A percentile compares a stretch with the other conserved stretches of the same genome.
These are phyloP conservation scores for Stephania japonica DNA, from an alignment of 164 flowering plant genomes.

Conservation along the genomic window DNA sequence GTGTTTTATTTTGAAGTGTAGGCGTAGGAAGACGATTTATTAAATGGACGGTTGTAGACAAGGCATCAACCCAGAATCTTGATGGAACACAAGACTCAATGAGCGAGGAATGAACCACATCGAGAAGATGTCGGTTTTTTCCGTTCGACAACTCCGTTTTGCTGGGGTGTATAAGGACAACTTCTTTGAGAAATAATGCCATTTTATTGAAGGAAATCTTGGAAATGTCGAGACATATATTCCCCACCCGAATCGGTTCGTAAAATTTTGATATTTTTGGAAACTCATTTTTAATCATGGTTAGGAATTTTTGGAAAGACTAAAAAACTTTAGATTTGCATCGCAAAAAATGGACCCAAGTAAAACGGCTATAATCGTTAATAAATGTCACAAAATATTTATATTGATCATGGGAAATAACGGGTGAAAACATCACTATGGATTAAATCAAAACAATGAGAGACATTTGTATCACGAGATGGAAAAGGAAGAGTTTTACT, in stretches of 20 bases:
- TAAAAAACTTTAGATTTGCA: not conserved
- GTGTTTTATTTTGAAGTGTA: too few relatives aligned
- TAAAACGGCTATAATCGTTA: not conserved
- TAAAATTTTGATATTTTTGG: not conserved
- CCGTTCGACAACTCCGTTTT: conserved; percentile 4
- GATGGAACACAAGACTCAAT: not conserved
- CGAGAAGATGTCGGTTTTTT: not conserved
- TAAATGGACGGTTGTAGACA: too few relatives aligned
- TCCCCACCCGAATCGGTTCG: not conserved
- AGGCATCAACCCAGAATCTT: too few relatives aligned
- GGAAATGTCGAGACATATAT: not conserved
- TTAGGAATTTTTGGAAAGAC: not conserved
- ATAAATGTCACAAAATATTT: too few relatives aligned
- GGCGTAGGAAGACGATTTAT: too few relatives aligned
- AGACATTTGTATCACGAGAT: too few relatives aligned
- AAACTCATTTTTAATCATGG: not conserved
- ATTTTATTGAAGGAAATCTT: not conserved
- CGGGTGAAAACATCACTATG: too few relatives aligned
- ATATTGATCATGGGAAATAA: too few relatives aligned
- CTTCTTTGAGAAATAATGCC: too few relatives aligned
- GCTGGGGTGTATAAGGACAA: conserved; percentile 7
- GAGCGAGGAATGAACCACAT: not conserved
- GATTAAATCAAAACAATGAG: too few relatives aligned
- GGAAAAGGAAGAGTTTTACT: too few relatives aligned
- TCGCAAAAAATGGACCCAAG: not conserved